Evolutionary conservation across 2,329 filamentous ascomycete genomes (phyloP).

Genomic region (Scytalidium lignicola): DNA sequence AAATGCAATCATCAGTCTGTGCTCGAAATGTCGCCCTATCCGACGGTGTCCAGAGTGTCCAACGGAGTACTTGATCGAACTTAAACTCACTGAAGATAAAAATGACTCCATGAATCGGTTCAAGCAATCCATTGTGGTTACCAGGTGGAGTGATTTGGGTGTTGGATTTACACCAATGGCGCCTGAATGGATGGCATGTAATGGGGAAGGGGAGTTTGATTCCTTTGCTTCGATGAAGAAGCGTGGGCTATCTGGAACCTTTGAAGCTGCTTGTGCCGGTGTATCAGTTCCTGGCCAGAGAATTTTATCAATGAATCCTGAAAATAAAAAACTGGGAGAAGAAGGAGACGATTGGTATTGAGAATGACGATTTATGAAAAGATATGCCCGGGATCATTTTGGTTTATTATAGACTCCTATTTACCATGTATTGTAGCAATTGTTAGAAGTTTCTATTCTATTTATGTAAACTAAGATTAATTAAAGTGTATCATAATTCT

Average conservation of each 20-base stretch:
- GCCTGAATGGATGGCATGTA: slow-evolving; percentile 52
- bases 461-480: too few species aligned
- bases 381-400: too few species aligned
- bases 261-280: slow-evolving; percentile 50
- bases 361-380: too few species aligned
- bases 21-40: slow-evolving; percentile 51
- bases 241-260: slow-evolving; percentile 52
- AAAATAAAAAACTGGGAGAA: slow-evolving; percentile 47
- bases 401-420: too few species aligned
- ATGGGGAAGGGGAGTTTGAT: slow-evolving; percentile 42
- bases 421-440: too few species aligned
- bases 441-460: too few species aligned
- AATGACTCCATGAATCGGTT: slow-evolving; percentile 40
- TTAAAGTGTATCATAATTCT: too few species aligned
- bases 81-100: slow-evolving; percentile 53
- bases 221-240: slow-evolving; percentile 48
- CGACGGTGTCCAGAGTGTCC: slow-evolving; percentile 57
- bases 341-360: slow-evolving; percentile 55
- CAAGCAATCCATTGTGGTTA: slow-evolving; percentile 55
- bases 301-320: slow-evolving; percentile 54
- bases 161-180: slow-evolving; percentile 44
- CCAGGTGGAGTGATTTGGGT: slow-evolving; percentile 57
- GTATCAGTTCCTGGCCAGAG: slow-evolving; percentile 51
- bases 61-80: slow-evolving; percentile 56
- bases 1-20: slow-evolving; percentile 44